These are phyloP conservation scores for Aristolochia fimbriata DNA, from an alignment of 164 flowering plant genomes.

Conservation along the genomic window DNA sequence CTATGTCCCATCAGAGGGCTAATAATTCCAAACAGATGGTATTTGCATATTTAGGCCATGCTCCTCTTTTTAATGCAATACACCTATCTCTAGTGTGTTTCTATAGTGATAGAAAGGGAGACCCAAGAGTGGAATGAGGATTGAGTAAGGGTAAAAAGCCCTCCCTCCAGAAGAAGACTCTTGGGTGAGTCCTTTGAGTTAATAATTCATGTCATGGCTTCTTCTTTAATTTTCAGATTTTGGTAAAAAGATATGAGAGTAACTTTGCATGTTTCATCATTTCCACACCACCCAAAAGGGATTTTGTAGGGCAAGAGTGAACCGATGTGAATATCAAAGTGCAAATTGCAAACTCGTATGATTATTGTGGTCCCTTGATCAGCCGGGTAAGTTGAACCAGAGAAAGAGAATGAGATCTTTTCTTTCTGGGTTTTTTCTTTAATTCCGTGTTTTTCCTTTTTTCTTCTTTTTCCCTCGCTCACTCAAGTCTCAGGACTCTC, in stretches of 20 bases:
- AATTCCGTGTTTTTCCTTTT: too few relatives aligned
- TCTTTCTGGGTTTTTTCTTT: neutral
- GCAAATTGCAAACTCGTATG: neutral
- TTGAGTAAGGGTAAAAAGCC: too few relatives aligned
- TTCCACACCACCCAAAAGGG: constrained; percentile 3
- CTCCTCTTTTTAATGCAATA: too few relatives aligned
- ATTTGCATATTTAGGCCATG: too few relatives aligned
- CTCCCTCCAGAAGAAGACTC: neutral
- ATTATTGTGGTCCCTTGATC: constrained; percentile 4
- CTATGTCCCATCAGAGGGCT: too few relatives aligned
- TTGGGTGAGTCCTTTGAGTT: neutral
- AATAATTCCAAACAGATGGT: too few relatives aligned
- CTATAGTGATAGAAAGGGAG: too few relatives aligned
- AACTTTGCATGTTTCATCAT: constrained; percentile 4
- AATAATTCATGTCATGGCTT: too few relatives aligned
- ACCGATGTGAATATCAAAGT: constrained; percentile 3
- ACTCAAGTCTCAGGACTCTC: neutral
- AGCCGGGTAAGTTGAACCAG: neutral
- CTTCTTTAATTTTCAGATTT: too few relatives aligned
- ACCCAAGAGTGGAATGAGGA: neutral
- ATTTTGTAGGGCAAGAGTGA: neutral
- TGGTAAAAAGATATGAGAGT: neutral
- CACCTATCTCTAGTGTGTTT: too few relatives aligned
- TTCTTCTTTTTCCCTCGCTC: neutral
- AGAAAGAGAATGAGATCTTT: neutral